Evolutionary conservation across 306 rosid genomes (phyloP).

Genomic region (Glycine latifolia): DNA sequence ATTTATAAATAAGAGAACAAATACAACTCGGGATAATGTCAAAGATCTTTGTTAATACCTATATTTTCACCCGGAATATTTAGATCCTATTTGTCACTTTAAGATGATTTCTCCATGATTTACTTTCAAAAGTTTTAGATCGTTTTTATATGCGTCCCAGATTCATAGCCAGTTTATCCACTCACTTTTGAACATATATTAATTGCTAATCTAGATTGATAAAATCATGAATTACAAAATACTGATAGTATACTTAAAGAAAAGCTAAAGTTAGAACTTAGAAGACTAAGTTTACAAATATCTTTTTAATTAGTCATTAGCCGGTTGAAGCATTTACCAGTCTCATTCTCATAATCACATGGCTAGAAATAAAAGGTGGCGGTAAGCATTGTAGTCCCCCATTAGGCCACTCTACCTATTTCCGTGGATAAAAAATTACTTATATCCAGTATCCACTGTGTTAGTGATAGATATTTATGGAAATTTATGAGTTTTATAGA

Average conservation of each 20-base stretch:
- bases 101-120: background rate
- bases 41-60: background rate
- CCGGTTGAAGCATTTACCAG: background rate
- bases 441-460: background rate
- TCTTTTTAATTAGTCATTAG: background rate
- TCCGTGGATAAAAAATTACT: no score
- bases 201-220: no score
- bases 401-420: background rate
- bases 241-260: no score
- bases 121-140: background rate
- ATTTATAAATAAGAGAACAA: no score
- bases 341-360: no score
- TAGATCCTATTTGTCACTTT: background rate
- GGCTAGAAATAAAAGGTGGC: no score
- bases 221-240: no score
- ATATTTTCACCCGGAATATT: background rate
- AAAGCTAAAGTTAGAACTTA: no score
- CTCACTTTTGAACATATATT: background rate
- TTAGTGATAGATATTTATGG: background rate
- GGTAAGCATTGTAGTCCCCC: no score
- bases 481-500: background rate
- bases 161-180: background rate
- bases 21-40: no score
- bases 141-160: background rate
- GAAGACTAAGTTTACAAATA: background rate